These are phyloP conservation scores for Vachellia collinsii DNA, from an alignment of 306 rosid genomes.

Conservation along the genomic window DNA sequence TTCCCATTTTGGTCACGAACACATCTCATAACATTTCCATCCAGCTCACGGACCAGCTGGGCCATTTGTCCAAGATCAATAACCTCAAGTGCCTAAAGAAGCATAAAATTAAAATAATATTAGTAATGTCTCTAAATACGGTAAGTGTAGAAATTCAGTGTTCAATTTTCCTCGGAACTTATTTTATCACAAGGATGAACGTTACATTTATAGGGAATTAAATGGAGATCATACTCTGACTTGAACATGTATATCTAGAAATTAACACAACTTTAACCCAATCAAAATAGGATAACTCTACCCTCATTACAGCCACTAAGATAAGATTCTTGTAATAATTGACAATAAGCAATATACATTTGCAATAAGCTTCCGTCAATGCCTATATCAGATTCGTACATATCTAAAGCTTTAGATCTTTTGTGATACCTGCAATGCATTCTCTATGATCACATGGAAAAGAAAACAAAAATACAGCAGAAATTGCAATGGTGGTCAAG, in stretches of 20 bases:
- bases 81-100: conserved; percentile 64
- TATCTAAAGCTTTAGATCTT: conserved; percentile 1
- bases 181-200: background rate
- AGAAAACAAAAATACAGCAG: background rate
- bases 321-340: background rate
- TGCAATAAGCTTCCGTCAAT: conserved; percentile 2
- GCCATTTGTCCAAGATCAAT: conserved; percentile 64
- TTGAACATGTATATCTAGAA: background rate
- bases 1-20: conserved; percentile 72
- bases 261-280: background rate
- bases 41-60: conserved; percentile 63
- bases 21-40: conserved; percentile 66
- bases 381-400: background rate
- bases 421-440: background rate
- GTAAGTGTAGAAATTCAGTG: background rate
- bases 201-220: background rate
- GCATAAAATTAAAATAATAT: conserved; percentile 19
- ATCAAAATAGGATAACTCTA: background rate
- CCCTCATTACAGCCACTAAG: background rate
- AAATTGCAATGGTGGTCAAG: conserved; percentile 26
- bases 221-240: background rate
- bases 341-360: conserved; percentile 7
- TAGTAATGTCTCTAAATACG: background rate
- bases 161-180: background rate
- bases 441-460: background rate